Percentiles rank a stretch among this genome's conserved stretches.
These are phyloP conservation scores for Zasmidium cellare DNA, from an alignment of 2,329 filamentous ascomycete genomes.

Conservation along the genomic window DNA sequence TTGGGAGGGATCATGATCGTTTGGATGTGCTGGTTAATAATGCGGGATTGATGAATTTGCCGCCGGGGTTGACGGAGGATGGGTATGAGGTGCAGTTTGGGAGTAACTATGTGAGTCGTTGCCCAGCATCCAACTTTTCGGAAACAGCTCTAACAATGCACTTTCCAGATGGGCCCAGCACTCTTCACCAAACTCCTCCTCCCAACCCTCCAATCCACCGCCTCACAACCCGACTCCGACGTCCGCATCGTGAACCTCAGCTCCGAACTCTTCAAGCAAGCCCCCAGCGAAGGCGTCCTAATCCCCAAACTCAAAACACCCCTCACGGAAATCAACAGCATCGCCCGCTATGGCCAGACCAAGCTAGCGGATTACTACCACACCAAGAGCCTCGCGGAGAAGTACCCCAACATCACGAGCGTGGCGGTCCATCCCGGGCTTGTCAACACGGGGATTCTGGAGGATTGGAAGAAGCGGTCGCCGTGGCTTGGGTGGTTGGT, in stretches of 20 bases:
- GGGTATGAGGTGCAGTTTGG: conserved; percentile 34
- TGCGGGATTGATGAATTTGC: conserved; percentile 29
- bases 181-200: conserved; percentile 29
- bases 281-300: conserved; percentile 15
- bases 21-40: conserved; percentile 34
- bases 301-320: conserved; percentile 27
- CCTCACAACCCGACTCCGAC: conserved; percentile 19
- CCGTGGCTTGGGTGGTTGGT: not conserved
- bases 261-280: conserved; percentile 22
- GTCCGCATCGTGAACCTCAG: conserved; percentile 30
- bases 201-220: conserved; percentile 14
- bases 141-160: not conserved
- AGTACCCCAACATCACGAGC: not conserved
- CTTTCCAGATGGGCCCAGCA: conserved; percentile 22
- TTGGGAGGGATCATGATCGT: not conserved
- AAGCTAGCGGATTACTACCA: conserved; percentile 21
- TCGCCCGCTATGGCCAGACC: conserved; percentile 37
- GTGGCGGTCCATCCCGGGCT: conserved; percentile 43
- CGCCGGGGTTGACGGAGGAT: conserved; percentile 18
- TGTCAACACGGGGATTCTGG: conserved; percentile 22
- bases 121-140: not conserved
- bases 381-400: conserved; percentile 48
- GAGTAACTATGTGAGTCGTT: conserved; percentile 29
- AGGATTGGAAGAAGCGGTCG: not conserved
- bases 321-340: not conserved